These are phyloP conservation scores for Thalassia testudinum DNA, from an alignment of 116 monocot species.

Conservation along the genomic window DNA sequence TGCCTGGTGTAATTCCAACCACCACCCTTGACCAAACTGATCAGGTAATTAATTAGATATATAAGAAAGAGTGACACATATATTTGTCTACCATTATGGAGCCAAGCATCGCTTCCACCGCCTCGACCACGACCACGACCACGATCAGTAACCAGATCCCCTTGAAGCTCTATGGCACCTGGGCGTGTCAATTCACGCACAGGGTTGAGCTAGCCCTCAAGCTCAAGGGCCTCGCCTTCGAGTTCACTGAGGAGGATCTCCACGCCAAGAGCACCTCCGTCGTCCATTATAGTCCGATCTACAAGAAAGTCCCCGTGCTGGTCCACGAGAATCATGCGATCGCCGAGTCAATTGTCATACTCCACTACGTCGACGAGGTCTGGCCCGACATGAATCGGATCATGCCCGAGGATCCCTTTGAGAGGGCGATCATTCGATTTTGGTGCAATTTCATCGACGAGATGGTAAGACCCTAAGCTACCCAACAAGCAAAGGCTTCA, in stretches of 20 bases:
- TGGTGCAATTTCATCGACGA: slow-evolving; percentile 79
- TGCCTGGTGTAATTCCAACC: too few species aligned
- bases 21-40: too few species aligned
- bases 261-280: slow-evolving; percentile 44
- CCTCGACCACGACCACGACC: too few species aligned
- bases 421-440: slow-evolving; percentile 48
- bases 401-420: slow-evolving; percentile 38
- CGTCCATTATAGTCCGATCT: slow-evolving; percentile 47
- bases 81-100: too few species aligned
- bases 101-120: too few species aligned
- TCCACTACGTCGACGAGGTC: slow-evolving; percentile 63
- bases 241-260: slow-evolving; percentile 64
- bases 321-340: slow-evolving; percentile 39
- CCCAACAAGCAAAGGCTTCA: too few species aligned
- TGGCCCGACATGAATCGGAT: slow-evolving; percentile 24
- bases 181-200: slow-evolving; percentile 7
- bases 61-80: too few species aligned
- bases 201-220: slow-evolving; percentile 48
- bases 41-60: too few species aligned
- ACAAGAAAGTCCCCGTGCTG: slow-evolving; percentile 81
- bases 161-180: slow-evolving; percentile 8
- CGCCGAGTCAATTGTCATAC: slow-evolving; percentile 63
- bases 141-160: too few species aligned
- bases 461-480: too few species aligned
- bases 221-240: slow-evolving; percentile 46